Conservation (phyloP, 495 filamentous ascomycete genomes). For the Trichoderma parareesei region DNA sequence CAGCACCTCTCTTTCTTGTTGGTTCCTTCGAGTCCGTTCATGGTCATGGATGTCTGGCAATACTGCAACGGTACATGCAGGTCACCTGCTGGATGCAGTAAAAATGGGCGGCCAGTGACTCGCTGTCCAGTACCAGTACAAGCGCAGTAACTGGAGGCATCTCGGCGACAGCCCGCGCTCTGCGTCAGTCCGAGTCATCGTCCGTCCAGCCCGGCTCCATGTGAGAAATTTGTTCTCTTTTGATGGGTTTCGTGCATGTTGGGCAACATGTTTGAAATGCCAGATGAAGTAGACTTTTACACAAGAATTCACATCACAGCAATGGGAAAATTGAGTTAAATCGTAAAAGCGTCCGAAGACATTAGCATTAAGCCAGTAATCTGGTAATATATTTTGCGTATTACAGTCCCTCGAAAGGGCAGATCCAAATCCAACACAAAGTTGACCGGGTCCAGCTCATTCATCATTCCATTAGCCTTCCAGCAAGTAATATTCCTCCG, state of each 20-base stretch:
- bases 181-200: too few species aligned
- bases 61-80: too few species aligned
- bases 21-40: neutral
- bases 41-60: too few species aligned
- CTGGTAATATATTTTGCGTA: conserved; percentile 4
- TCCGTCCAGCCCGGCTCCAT: too few species aligned
- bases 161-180: too few species aligned
- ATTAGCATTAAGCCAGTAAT: conserved; percentile 6
- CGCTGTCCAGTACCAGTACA: too few species aligned
- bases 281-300: neutral
- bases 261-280: too few species aligned
- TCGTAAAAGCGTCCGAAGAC: conserved; percentile 1
- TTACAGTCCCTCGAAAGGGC: conserved; percentile 2
- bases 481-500: neutral
- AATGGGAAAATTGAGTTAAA: neutral
- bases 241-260: too few species aligned
- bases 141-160: neutral
- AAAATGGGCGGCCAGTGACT: too few species aligned
- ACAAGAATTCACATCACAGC: neutral
- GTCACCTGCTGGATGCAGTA: too few species aligned
- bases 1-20: neutral
- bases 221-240: too few species aligned
- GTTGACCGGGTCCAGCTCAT: conserved; percentile 1
- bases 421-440: conserved; percentile 6
- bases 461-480: neutral